A percentile compares a stretch with the other conserved stretches of the same genome.
Conservation (phyloP, 2,329 filamentous ascomycete species). For the Emmonsia crescens region DNA sequence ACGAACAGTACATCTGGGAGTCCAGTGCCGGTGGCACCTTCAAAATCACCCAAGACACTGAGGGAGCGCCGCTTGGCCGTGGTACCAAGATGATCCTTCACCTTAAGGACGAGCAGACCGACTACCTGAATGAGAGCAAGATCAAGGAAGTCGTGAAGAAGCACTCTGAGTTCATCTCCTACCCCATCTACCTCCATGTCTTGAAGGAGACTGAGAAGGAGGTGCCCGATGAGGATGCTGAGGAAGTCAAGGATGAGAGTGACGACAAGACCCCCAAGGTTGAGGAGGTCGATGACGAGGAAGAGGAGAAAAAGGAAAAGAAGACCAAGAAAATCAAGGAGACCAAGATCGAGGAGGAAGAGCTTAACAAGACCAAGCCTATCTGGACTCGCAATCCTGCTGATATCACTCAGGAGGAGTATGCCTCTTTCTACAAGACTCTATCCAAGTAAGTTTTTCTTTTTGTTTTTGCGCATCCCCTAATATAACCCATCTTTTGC, state of each 20-base stretch:
- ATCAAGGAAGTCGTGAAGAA: conserved; percentile 99
- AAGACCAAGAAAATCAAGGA: conserved; percentile 99
- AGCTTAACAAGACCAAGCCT: conserved; percentile 99
- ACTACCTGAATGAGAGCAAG: conserved; percentile 97
- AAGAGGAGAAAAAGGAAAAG: conserved; percentile 70
- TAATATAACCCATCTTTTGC: not conserved
- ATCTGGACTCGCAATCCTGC: conserved; percentile 98
- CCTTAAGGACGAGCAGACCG: conserved; percentile 97
- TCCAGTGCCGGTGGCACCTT: conserved; percentile 95
- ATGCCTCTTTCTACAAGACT: conserved; percentile 99
- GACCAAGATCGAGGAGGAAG: conserved; percentile 96
- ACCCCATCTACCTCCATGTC: conserved; percentile 99
- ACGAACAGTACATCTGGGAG: conserved; percentile 99
- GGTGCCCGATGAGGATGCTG: conserved; percentile 90
- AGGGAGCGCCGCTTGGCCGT: conserved; percentile 81
- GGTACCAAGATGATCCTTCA: conserved; percentile 97
- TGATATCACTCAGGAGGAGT: conserved; percentile 94
- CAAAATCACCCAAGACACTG: conserved; percentile 80
- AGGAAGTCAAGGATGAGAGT: conserved; percentile 51
- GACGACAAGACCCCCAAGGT: conserved; percentile 92
- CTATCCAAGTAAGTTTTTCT: conserved; percentile 59
- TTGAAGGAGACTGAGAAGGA: conserved; percentile 98
- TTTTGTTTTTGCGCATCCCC: not conserved
- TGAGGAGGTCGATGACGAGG: conserved; percentile 81
- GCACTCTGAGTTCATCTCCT: conserved; percentile 99